Percentiles rank a stretch among this genome's conserved stretches.
Conservation (phyloP, 352 stramenopile genomes). For the Pythium insidiosum region DNA sequence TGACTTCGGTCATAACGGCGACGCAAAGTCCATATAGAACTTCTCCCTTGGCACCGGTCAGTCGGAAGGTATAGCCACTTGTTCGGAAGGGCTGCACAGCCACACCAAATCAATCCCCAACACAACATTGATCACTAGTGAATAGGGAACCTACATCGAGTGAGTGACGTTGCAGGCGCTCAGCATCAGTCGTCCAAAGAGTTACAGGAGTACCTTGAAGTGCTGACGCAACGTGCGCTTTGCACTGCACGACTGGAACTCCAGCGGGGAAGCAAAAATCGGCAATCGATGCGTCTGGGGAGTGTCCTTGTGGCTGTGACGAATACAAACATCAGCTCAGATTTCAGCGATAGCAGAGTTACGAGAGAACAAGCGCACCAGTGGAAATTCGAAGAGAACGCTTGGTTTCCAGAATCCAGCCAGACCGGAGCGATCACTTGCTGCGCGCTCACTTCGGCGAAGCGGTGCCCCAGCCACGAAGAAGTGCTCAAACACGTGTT, state of each 20-base stretch:
- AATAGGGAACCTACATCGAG: constrained; percentile 30
- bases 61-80: constrained; percentile 71
- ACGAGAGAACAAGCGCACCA: constrained; percentile 7
- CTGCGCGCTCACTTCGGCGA: constrained; percentile 18
- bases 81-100: constrained; percentile 36
- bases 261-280: constrained; percentile 80
- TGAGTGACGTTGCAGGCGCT: constrained; percentile 49
- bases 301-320: constrained; percentile 19
- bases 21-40: constrained; percentile 77
- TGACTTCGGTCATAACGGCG: constrained; percentile 48
- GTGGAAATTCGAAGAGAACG: constrained; percentile 64
- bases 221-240: constrained; percentile 31
- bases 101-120: neutral
- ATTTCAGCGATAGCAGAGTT: neutral
- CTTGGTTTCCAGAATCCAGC: constrained; percentile 61
- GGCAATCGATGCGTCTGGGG: constrained; percentile 39
- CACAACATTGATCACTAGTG: neutral
- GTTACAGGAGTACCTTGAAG: constrained; percentile 51
- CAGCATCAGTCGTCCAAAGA: constrained; percentile 61
- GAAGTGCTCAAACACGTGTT: constrained; percentile 80
- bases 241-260: constrained; percentile 54
- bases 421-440: constrained; percentile 17
- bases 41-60: constrained; percentile 80
- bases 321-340: constrained; percentile 2
- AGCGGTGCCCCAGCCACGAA: constrained; percentile 52